Conservation (phyloP, 768 basidiomycete species). For the Tephrocybe sp. region DNA sequence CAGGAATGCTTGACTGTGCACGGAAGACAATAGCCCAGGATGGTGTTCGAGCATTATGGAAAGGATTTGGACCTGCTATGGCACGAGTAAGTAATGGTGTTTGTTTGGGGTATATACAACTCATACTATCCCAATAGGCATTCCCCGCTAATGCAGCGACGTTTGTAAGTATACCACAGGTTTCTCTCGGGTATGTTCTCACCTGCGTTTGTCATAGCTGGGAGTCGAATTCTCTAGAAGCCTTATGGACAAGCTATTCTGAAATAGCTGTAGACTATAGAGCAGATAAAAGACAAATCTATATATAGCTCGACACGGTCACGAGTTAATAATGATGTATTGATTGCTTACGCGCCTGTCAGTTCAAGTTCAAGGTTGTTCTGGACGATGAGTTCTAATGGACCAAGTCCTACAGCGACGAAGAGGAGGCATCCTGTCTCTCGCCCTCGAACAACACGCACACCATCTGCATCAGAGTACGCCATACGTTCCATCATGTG, state of each 20-base stretch:
- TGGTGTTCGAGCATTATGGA: constrained; percentile 89
- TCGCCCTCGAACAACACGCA: constrained; percentile 25
- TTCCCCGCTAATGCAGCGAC: constrained; percentile 98
- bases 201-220: constrained; percentile 49
- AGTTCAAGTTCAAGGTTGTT: neutral
- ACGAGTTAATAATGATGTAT: too few relatives aligned
- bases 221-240: constrained; percentile 92
- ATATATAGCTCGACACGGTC: constrained; percentile 4
- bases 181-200: neutral
- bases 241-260: constrained; percentile 70
- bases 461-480: constrained; percentile 50
- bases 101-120: neutral
- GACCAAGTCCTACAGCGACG: constrained; percentile 5
- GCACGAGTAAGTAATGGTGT: constrained; percentile 58
- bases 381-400: constrained; percentile 7
- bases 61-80: constrained; percentile 98
- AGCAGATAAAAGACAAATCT: too few relatives aligned
- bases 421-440: constrained; percentile 15
- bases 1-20: constrained; percentile 89
- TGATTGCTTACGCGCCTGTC: too few relatives aligned
- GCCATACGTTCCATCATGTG: constrained; percentile 15
- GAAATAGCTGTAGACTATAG: too few relatives aligned
- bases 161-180: constrained; percentile 59
- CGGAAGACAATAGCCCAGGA: constrained; percentile 90
- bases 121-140: constrained; percentile 48